A percentile compares a stretch with the other conserved stretches of the same genome.
Evolutionary conservation across 78 protist genomes (phyloP).

Genomic region (Neovahlkampfia damariscottae): DNA sequence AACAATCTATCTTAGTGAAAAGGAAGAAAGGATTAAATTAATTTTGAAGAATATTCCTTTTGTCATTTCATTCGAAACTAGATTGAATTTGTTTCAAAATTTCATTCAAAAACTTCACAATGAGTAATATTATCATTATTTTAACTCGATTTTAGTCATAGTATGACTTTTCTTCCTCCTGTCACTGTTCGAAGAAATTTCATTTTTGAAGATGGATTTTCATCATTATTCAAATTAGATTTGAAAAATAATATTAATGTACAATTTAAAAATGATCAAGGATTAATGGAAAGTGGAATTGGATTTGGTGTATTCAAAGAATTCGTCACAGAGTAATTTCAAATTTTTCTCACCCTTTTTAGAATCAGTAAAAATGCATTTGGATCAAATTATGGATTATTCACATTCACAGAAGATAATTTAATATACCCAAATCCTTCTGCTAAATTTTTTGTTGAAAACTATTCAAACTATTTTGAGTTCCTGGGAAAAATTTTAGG

Average conservation of each 20-base stretch:
- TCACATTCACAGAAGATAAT: constrained; percentile 10
- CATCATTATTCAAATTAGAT: not conserved
- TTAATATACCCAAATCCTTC: constrained; percentile 24
- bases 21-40: too few species aligned
- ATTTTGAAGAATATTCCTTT: constrained; percentile 31
- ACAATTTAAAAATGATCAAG: not conserved
- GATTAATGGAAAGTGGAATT: constrained; percentile 32
- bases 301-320: constrained; percentile 46
- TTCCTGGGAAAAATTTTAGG: constrained; percentile 38
- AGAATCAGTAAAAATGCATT: constrained; percentile 11
- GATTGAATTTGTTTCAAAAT: constrained; percentile 17
- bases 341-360: too few species aligned
- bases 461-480: not conserved
- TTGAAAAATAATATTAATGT: constrained; percentile 4
- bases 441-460: not conserved
- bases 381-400: constrained; percentile 29
- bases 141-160: not conserved
- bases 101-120: not conserved
- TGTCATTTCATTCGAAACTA: constrained; percentile 26
- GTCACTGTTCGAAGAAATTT: not conserved
- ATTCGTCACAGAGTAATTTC: constrained; percentile 16
- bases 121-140: not conserved
- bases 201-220: constrained; percentile 18
- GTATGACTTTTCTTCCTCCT: not conserved
- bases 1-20: too few species aligned